These are phyloP conservation scores for Botryotinia calthae DNA, from an alignment of 2,329 filamentous ascomycete genomes.

Conservation along the genomic window DNA sequence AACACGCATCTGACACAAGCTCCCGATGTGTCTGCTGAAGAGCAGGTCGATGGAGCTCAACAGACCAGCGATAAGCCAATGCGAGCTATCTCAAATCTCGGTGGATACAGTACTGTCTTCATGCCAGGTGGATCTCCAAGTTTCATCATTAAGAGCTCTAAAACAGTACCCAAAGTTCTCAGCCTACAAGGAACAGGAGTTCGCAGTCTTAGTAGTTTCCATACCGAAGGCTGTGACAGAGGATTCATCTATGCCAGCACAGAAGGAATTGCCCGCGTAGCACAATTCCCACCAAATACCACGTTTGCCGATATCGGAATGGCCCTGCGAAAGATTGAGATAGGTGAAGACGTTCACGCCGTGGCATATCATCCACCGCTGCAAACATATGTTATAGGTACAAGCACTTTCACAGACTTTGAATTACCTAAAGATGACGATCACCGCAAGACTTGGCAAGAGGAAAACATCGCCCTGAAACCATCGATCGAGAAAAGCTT, in stretches of 20 bases:
- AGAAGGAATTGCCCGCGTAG: conserved; percentile 69
- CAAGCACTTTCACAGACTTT: conserved; percentile 66
- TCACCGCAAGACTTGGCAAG: conserved; percentile 72
- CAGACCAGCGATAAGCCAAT: conserved; percentile 44
- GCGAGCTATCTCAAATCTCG: conserved; percentile 56
- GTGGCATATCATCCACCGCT: conserved; percentile 75
- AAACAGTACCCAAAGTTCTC: conserved; percentile 73
- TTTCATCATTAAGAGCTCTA: conserved; percentile 79
- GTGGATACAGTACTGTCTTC: conserved; percentile 78
- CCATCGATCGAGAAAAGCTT: conserved; percentile 70
- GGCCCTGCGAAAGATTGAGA: conserved; percentile 66
- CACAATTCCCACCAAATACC: conserved; percentile 64
- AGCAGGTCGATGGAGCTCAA: conserved; percentile 50
- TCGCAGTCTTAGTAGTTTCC: conserved; percentile 70
- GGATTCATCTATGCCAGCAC: conserved; percentile 82
- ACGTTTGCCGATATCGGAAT: conserved; percentile 74
- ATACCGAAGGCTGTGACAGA: conserved; percentile 72
- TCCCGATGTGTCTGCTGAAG: conserved; percentile 48
- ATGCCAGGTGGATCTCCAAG: conserved; percentile 75
- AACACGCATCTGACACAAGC: conserved; percentile 65
- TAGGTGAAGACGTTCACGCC: conserved; percentile 68
- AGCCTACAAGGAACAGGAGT: conserved; percentile 67
- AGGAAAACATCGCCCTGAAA: conserved; percentile 60
- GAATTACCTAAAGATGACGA: conserved; percentile 85
- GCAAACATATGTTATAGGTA: conserved; percentile 73